Base-by-base conservation (phyloP, 2,329 filamentous ascomycete species). In the Penicillium frequentans region DNA sequence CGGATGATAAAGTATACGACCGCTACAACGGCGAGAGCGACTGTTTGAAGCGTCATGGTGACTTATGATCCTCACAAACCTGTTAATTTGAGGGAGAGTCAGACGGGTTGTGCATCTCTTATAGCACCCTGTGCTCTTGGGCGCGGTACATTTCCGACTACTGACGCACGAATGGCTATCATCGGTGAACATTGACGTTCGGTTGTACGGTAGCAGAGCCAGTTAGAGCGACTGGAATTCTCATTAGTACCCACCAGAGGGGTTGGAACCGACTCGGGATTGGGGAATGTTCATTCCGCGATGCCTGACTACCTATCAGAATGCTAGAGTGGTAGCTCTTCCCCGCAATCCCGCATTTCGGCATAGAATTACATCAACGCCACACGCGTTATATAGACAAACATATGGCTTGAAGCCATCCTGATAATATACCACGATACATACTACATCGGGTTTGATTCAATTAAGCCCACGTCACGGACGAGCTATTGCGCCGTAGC, bases 1-100 rank as follows among this genome's bases (percentile, higher is more conserved):
- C 74, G 74, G 57, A 78, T 69, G 37, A 78, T 48, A 23, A 79
- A 70, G 61, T 75, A 78, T 1, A 68, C 67, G 24, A 73, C 68
- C 51, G 73, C 68, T 14, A 77, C 56, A 1, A 71, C 65, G 57
- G 71, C 68, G 52, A 78, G 52, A 14, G 62, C 66, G 19, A 71
- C 44, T 3, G 68, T 71, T 58, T 73, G 70, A 16, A 69, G n/a
- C 4, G 69, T 52, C 70, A 73, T 73, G 44, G n/a, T 53, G 53
- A 23, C 19, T 27, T 39, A 11, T 3, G 21, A 16, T 49, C 13
- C 33, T 50, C 14, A 16, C 3, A 21, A 26, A 26, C 5, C 10
- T 29, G 3, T 39, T 27, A 9, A 13, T 27, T 26, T 19, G 14
- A 13, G 14, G 8, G 13, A 24, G 13, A 37, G 29, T 21, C 11